These are phyloP conservation scores for Fusarium buharicum DNA, from an alignment of 2,329 filamentous ascomycete genomes.

Conservation along the genomic window DNA sequence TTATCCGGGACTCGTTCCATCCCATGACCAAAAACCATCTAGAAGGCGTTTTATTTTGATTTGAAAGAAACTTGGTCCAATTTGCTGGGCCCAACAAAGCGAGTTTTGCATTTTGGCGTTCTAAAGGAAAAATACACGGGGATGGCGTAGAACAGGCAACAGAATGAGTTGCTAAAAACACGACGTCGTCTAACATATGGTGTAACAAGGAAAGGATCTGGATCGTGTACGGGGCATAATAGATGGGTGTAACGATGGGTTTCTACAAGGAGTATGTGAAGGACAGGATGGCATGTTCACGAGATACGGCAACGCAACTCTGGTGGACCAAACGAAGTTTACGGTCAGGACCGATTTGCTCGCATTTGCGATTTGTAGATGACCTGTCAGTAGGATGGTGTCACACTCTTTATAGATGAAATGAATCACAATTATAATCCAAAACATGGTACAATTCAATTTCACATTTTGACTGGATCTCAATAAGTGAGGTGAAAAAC, in stretches of 20 bases:
- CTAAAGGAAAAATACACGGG: constrained; percentile 22
- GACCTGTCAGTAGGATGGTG: not conserved
- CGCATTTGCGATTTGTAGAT: constrained; percentile 7
- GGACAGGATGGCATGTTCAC: constrained; percentile 15
- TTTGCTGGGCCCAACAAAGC: constrained; percentile 13
- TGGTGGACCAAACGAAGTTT: constrained; percentile 4
- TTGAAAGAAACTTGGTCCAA: constrained; percentile 9
- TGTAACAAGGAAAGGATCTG: constrained; percentile 25
- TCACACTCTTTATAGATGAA: constrained; percentile 27
- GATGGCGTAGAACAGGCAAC: constrained; percentile 20
- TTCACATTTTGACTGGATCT: not conserved
- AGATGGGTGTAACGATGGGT: constrained; percentile 16
- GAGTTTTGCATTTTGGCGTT: constrained; percentile 39
- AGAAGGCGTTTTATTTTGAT: constrained; percentile 36
- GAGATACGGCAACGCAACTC: constrained; percentile 28
- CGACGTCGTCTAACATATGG: constrained; percentile 8
- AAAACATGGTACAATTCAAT: not conserved
- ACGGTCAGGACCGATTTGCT: constrained; percentile 10
- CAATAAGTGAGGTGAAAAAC: not conserved
- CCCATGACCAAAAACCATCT: constrained; percentile 19
- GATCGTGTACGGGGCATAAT: constrained; percentile 8
- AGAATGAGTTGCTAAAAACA: constrained; percentile 3
- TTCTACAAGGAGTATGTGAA: constrained; percentile 2
- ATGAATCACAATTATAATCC: constrained; percentile 20
- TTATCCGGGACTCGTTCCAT: constrained; percentile 3